Conservation (phyloP, 179 eudicot genomes). For the Beta corolliflora region DNA sequence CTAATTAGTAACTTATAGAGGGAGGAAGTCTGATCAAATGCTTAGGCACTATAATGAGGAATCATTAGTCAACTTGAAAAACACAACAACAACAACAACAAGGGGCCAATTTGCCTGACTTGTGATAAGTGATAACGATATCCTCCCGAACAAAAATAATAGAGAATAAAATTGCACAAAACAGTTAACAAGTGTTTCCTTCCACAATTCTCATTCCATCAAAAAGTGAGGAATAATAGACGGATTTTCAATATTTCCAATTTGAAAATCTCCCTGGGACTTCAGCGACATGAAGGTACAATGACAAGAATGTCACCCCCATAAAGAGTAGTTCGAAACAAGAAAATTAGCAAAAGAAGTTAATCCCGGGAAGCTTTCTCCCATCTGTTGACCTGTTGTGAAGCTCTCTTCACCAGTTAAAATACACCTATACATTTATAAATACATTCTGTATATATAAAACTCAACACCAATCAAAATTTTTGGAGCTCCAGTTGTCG, state of each 20-base stretch:
- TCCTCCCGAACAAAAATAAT: too few relatives aligned
- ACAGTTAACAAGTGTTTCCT: neutral
- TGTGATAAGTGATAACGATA: too few relatives aligned
- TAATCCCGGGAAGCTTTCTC: slow-evolving; percentile 22
- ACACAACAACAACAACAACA: too few relatives aligned
- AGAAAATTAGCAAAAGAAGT: slow-evolving; percentile 2
- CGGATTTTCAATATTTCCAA: too few relatives aligned
- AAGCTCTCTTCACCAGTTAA: neutral
- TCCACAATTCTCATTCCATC: neutral
- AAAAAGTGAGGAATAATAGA: too few relatives aligned
- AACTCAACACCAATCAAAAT: slow-evolving; percentile 15
- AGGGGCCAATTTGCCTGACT: too few relatives aligned
- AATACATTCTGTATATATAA: neutral
- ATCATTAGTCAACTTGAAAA: too few relatives aligned
- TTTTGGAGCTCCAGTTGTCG: slow-evolving; percentile 1
- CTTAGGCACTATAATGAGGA: too few relatives aligned
- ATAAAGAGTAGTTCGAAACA: neutral
- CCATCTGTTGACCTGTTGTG: slow-evolving; percentile 5
- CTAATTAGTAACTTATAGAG: too few relatives aligned
- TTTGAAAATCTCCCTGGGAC: too few relatives aligned
- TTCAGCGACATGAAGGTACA: too few relatives aligned
- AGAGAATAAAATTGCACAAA: neutral
- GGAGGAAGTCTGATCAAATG: too few relatives aligned
- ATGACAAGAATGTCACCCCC: neutral
- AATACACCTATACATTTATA: neutral